These are phyloP conservation scores for Digitaria exilis DNA, from an alignment of 202 grass and related monocot genomes.

Conservation along the genomic window DNA sequence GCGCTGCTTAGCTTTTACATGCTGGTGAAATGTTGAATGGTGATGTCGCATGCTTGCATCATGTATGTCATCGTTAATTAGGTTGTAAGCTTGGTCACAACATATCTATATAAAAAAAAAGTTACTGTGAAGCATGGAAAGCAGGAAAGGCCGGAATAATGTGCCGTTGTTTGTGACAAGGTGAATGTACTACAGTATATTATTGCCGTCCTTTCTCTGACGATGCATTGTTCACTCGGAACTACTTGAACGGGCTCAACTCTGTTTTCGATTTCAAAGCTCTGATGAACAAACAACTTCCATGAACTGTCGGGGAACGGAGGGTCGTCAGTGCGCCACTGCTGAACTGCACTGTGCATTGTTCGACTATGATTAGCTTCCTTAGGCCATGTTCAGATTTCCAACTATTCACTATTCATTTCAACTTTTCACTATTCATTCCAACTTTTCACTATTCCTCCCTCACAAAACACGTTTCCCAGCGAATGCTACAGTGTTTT, in stretches of 20 bases:
- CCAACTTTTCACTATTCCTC: too few species aligned
- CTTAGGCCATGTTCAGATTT: too few species aligned
- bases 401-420: too few species aligned
- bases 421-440: too few species aligned
- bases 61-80: constrained; percentile 15
- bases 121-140: not conserved
- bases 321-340: not conserved
- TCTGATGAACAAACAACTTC: not conserved
- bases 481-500: too few species aligned
- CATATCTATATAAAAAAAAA: too few species aligned
- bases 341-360: not conserved
- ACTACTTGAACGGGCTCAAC: not conserved
- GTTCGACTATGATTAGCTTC: constrained; percentile 9
- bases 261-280: not conserved
- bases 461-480: too few species aligned
- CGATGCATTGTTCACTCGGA: not conserved
- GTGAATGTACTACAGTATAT: not conserved
- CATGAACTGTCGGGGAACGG: not conserved
- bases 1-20: not conserved
- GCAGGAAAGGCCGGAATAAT: not conserved
- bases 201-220: not conserved
- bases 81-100: not conserved
- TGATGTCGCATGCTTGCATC: not conserved
- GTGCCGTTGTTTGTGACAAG: not conserved
- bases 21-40: not conserved